These are phyloP conservation scores for Phlyctochytrium arcticum DNA, from an alignment of 192 early-diverging fungal species.

Conservation along the genomic window DNA sequence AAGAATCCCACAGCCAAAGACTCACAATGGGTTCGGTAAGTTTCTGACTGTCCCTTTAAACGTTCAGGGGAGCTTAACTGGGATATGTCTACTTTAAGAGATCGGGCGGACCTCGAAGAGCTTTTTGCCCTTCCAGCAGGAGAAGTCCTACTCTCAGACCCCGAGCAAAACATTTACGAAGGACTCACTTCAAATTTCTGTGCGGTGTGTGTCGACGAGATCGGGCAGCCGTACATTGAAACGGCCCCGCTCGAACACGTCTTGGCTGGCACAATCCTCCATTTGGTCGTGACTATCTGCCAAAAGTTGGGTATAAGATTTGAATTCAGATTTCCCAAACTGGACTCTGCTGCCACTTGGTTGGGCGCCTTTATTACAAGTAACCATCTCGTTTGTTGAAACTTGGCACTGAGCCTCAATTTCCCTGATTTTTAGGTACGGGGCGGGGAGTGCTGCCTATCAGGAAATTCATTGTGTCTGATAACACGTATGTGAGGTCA, in stretches of 20 bases:
- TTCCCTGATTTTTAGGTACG: constrained; percentile 5
- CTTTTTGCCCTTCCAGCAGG: constrained; percentile 41
- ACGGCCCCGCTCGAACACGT: constrained; percentile 59
- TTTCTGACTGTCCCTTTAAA: too few relatives aligned
- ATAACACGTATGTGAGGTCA: neutral
- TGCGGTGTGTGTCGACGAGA: constrained; percentile 31
- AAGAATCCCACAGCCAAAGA: constrained; percentile 58
- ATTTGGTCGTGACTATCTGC: constrained; percentile 55
- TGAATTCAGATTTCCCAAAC: constrained; percentile 49
- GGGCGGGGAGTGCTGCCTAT: neutral
- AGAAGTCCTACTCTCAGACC: constrained; percentile 59
- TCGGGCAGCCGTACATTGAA: constrained; percentile 22
- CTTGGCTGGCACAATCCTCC: constrained; percentile 62
- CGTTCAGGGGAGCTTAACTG: too few relatives aligned
- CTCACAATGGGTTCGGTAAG: constrained; percentile 65
- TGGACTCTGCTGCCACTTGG: constrained; percentile 50
- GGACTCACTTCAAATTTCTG: constrained; percentile 71
- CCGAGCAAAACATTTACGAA: constrained; percentile 57
- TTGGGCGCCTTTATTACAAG: constrained; percentile 65
- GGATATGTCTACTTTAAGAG: constrained; percentile 24
- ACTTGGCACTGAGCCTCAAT: neutral
- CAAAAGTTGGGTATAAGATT: constrained; percentile 48
- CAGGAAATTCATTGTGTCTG: neutral
- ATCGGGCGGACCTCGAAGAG: constrained; percentile 44
- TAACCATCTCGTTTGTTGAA: too few relatives aligned